Base-by-base conservation (phyloP, 805 yeast species). In the Limtongia smithiae region DNA sequence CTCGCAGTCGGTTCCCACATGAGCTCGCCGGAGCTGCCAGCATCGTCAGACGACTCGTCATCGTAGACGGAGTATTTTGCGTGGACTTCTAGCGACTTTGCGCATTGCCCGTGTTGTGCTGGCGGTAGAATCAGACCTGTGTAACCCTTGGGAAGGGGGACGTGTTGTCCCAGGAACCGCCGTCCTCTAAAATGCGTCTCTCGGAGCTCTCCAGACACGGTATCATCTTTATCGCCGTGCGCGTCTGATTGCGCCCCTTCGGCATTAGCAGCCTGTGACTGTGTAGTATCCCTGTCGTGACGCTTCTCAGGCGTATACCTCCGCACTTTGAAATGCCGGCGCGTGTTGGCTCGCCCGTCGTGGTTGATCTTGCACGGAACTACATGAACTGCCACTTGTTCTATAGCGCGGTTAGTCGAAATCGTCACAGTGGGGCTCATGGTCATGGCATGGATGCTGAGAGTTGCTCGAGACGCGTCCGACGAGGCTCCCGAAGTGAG, bases 121-220 rank as follows among this genome's bases (percentile, higher is more conserved):
- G 37, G 20, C 7, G 41, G 37, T 24, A 36, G n/a, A 15, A 41
- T 25, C 17, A 42, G 12, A n/a, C n/a, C 28, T n/a, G 30, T 35
- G 35, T 35, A 50, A 12, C 35, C 37, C 7, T 49, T 53, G 9
- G 41, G 39, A 21, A 55, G 14, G 5, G 14, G 22, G 15, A 52
- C n/a, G n/a, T 32, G 31, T 17, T 20, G 17, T 6, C 55, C 55
- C 6, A 55, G 22, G 9, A 55, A 27, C 31, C 35, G 36, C 17
- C 59, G 37, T 4, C 59, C 59, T 11, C 57, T 51, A 20, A 54
- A 54, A 35, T 51, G 46, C 22, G 52, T 22, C 39, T 52, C 55
- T 25, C 43, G 30, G 11, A 36, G 24, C 17, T 33, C 21, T 4
- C 30, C 34, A n/a, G 37, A 41, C 36, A 17, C 24, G 22, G 27